A percentile compares a stretch with the other conserved stretches of the same genome.
phyloP scores from a whole-genome alignment of 768 basidiomycete species.

The Boletus barrowsii region DNA sequence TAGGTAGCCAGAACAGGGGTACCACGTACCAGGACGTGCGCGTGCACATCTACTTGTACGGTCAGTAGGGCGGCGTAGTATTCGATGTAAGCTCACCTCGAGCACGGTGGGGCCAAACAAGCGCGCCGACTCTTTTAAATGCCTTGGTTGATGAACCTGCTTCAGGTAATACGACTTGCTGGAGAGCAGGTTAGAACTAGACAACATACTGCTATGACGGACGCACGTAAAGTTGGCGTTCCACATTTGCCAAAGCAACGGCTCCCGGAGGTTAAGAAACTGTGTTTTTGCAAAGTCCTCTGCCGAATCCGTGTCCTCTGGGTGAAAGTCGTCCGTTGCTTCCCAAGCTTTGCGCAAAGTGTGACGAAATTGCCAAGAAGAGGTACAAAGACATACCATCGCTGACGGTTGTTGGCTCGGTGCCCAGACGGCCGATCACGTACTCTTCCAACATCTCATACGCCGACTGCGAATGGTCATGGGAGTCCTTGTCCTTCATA shows the following conservation, averaged over 20 bases:
- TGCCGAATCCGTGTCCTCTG: conserved; percentile 79
- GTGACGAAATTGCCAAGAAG: conserved; percentile 3
- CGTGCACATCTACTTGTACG: conserved; percentile 60
- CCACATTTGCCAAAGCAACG: conserved; percentile 86
- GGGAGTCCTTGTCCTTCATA: conserved; percentile 80
- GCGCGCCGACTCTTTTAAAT: conserved; percentile 77
- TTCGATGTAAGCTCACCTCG: conserved; percentile 52
- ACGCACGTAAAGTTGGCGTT: conserved; percentile 75
- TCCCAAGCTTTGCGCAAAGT: conserved; percentile 67
- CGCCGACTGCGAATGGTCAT: conserved; percentile 88
- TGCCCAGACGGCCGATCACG: conserved; percentile 77
- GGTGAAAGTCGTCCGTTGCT: conserved; percentile 84
- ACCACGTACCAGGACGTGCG: conserved; percentile 93
- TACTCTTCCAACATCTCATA: conserved; percentile 92
- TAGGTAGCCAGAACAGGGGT: conserved; percentile 89
- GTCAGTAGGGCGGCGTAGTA: background rate
- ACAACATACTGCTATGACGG: background rate
- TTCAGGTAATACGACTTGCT: conserved; percentile 95
- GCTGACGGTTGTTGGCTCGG: conserved; percentile 67
- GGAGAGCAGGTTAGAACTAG: conserved; percentile 5
- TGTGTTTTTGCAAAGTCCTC: conserved; percentile 86
- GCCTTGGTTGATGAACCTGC: conserved; percentile 96
- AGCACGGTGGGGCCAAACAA: conserved; percentile 80
- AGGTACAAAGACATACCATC: conserved; percentile 56
- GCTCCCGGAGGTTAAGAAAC: conserved; percentile 87